Percentiles rank a stretch among this genome's conserved stretches.
Conservation (phyloP, 352 stramenopile species). For the Poterioochromonas sp. region DNA sequence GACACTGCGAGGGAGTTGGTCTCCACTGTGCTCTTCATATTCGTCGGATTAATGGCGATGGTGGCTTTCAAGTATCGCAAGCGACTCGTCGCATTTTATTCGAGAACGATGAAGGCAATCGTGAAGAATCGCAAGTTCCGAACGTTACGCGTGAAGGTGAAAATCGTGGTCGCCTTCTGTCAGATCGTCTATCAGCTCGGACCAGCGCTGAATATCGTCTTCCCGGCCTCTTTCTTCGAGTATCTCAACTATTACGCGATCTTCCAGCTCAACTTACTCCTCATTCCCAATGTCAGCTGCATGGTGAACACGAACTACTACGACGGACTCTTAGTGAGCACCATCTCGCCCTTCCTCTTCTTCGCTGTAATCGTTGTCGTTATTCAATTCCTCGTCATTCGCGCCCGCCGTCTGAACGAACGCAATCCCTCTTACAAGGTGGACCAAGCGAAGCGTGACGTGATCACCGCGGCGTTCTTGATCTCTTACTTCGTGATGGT, state of each 20-base stretch:
- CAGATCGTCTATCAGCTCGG: conserved; percentile 35
- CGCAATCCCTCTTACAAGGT: neutral
- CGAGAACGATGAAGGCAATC: neutral
- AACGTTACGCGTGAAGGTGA: conserved; percentile 1
- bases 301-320: conserved; percentile 28
- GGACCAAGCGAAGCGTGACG: conserved; percentile 12
- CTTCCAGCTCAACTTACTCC: conserved; percentile 25
- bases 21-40: neutral
- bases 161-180: conserved; percentile 33
- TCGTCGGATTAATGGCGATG: neutral
- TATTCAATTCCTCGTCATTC: conserved; percentile 18
- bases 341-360: conserved; percentile 12
- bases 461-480: neutral
- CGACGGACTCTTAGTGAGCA: conserved; percentile 22
- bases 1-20: neutral
- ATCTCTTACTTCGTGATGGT: conserved; percentile 32
- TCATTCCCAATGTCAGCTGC: conserved; percentile 30
- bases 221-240: conserved; percentile 22
- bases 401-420: neutral
- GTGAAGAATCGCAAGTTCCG: neutral
- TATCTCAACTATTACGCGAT: neutral
- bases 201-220: conserved; percentile 31
- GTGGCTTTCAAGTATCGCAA: neutral
- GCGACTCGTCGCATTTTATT: neutral
- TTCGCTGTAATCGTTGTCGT: conserved; percentile 13